Evolutionary conservation across 805 yeast species (phyloP).

Genomic region (Vanderwaltozyma verrucispora): DNA sequence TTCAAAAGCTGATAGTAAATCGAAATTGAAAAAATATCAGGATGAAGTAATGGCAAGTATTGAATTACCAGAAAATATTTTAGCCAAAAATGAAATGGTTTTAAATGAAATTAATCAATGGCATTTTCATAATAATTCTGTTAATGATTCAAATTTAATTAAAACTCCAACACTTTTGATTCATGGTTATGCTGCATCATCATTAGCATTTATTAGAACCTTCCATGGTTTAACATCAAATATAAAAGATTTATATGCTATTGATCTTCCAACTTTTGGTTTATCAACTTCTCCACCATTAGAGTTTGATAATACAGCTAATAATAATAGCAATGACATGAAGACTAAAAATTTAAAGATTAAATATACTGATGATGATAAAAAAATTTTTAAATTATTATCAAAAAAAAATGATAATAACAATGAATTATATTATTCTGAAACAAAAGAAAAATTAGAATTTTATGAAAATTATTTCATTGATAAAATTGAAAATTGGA

Average conservation of each 20-base stretch:
- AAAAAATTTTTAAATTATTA: conserved; percentile 1
- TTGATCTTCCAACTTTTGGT: conserved; percentile 68
- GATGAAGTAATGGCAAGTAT: conserved; percentile 13
- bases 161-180: conserved; percentile 42
- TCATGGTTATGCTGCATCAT: conserved; percentile 92
- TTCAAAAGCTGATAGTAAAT: not conserved
- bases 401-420: not conserved
- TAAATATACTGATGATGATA: not conserved
- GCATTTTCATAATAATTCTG: conserved; percentile 24
- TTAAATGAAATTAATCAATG: conserved; percentile 23
- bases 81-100: conserved; percentile 11
- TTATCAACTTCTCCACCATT: conserved; percentile 31
- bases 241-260: conserved; percentile 51
- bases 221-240: conserved; percentile 39
- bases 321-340: too few species aligned
- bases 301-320: not conserved
- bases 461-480: conserved; percentile 47
- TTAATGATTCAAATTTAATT: conserved; percentile 9
- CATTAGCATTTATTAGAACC: conserved; percentile 71
- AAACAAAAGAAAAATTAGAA: conserved; percentile 1
- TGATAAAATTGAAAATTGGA: conserved; percentile 57
- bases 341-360: not conserved
- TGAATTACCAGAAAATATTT: conserved; percentile 3
- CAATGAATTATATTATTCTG: conserved; percentile 1
- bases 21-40: conserved; percentile 13